Evolutionary conservation across 257 asterid species (phyloP), one percentile per base, ranked within the genome.

Genomic region (Haberlea rhodopensis): DNA sequence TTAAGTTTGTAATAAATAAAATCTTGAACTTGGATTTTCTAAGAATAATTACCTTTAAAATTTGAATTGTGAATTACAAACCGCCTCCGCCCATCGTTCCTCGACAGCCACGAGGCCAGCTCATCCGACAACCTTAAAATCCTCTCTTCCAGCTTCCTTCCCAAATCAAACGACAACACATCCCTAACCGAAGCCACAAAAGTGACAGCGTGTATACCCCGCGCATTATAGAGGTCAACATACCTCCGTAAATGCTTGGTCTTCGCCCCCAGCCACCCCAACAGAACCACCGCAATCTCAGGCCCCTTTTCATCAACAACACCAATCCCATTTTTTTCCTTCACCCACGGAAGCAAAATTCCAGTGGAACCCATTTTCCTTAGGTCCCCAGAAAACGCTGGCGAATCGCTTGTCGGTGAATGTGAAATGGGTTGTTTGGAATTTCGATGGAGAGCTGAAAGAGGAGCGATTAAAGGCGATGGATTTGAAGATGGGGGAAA

Each of bases 241-340:
- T 88, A 91, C 77, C 85, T 84, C 79, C 82, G 80, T 68, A 91
- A 71, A 68, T 91, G 95, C 70, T 83, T 88, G 11, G 79, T 80
- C 83, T 82, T 78, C 19, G 92, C 77, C 21, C 96, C 98, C 40
- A 91, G 80, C 96, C 98, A 91, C 8, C 96, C 96, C 80, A 91
- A 57, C 70, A 91, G 66, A 49, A 91, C 98, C 60, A 84, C 94
- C 46, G 98, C 80, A 2, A 85, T 82, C 78, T 85, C 81, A 0
- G 90, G 81, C 6, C 79, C 82, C 8, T 75, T 63, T 1, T 73
- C 81, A 0, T 23, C 69, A 1, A 1, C 66, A 8, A 31, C 8
- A 1, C 37, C n/a, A 45, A 51, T 15, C 27, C 69, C 69, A 46
- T 46, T 60, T 31, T n/a, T 65, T 69, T 16, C n/a, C 45, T 10